Evolutionary conservation across 371 early-diverging fungal genomes (phyloP), one percentile per base, ranked within the genome.

Genomic region (Chytridiales sp.): DNA sequence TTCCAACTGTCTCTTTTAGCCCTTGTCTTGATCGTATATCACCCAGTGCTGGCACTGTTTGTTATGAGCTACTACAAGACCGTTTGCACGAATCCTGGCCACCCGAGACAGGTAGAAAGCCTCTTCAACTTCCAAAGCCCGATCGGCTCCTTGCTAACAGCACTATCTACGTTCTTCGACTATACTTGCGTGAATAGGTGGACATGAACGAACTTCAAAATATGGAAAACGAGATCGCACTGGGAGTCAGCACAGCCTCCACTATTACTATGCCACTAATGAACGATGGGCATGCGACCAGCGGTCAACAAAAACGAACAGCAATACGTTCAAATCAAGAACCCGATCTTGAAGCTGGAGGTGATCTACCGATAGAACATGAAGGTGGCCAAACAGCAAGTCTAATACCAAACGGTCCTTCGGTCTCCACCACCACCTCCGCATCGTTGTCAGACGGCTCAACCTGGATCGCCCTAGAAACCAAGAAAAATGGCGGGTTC

Each of bases 401-500:
- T n/a, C n/a, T n/a, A n/a, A n/a, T n/a, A n/a, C n/a, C n/a, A n/a
- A n/a, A n/a, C n/a, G n/a, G n/a, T n/a, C n/a, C n/a, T n/a, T n/a
- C n/a, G n/a, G n/a, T n/a, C n/a, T n/a, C n/a, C n/a, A n/a, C 24
- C 29, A 15, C 15, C 11, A 17, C 9, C 50, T 29, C 6, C 30
- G 21, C 54, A 56, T n/a, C 56, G 32, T 13, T 47, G 43, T 17
- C 29, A 27, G 15, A n/a, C n/a, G 32, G 29, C 1, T 49, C 49
- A 9, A 5, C 15, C 27, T 59, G 36, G 13, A 39, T 47, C 21
- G 29, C 57, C 34, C 35, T 74, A 13, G 72, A 75, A 51, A 79
- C 80, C 1, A 87, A 85, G 57, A 61, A 77, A 27, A 72, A 83
- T 66, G 88, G 86, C 13, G 68, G 58, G 9, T 60, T 41, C 47